phyloP scores from a whole-genome alignment of 139 green algal genomes.

The Picochlorum sp. region DNA sequence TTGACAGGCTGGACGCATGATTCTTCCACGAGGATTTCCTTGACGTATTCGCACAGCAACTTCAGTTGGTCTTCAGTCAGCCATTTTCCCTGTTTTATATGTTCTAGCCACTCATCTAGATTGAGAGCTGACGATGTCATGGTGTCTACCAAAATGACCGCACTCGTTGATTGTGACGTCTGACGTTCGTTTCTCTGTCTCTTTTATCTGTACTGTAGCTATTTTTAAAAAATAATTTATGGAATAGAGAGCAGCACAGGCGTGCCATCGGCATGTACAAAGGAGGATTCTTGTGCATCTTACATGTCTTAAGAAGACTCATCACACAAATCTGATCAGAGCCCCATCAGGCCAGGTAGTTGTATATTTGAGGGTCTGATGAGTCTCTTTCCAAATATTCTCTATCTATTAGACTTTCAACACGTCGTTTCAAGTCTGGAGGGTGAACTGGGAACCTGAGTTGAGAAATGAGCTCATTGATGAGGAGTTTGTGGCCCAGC shows the following conservation, averaged over 20 bases:
- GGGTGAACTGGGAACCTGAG: constrained; percentile 86
- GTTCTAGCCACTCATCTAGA: constrained; percentile 86
- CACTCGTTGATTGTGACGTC: too few species aligned
- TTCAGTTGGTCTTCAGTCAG: constrained; percentile 96
- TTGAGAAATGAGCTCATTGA: constrained; percentile 85
- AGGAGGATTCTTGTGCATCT: constrained; percentile 96
- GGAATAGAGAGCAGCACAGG: too few species aligned
- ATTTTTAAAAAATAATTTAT: too few species aligned
- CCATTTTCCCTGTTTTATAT: constrained; percentile 78
- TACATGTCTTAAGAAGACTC: constrained; percentile 96
- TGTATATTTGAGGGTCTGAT: constrained; percentile 44
- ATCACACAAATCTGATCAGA: too few species aligned
- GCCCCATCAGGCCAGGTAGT: constrained; percentile 45
- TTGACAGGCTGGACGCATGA: constrained; percentile 98
- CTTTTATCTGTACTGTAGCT: too few species aligned
- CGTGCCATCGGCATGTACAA: constrained; percentile 41
- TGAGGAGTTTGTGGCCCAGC: constrained; percentile 87
- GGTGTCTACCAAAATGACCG: too few species aligned
- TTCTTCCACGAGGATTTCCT: constrained; percentile 99
- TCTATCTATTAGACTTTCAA: constrained; percentile 95
- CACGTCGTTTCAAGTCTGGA: constrained; percentile 93
- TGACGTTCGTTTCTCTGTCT: too few species aligned
- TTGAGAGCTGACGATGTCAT: constrained; percentile 24
- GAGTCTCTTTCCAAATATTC: constrained; percentile 92
- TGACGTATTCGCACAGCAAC: constrained; percentile 90